Evolutionary conservation across 495 filamentous ascomycete genomes (phyloP).

Genomic region (Penicillium salamii): DNA sequence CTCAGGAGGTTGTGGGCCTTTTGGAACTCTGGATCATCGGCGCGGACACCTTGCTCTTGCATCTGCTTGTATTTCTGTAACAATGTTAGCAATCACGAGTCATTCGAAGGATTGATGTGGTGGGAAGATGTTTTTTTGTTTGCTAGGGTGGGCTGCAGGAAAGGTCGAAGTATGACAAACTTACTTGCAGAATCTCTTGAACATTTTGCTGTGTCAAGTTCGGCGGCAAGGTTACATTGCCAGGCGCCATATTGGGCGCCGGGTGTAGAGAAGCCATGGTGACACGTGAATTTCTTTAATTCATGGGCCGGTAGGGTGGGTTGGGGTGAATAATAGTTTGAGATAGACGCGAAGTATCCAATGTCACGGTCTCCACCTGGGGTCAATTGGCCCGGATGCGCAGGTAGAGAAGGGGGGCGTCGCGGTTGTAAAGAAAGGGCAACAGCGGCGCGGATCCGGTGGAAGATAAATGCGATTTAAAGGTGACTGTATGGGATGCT

Average conservation of each 20-base stretch:
- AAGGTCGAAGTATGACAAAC: slow-evolving; percentile 14
- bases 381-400: slow-evolving; percentile 24
- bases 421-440: slow-evolving; percentile 4
- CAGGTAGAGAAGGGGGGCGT: slow-evolving; percentile 6
- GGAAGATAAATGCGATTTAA: slow-evolving; percentile 28
- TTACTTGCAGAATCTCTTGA: slow-evolving; percentile 60
- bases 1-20: slow-evolving; percentile 67
- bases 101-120: background rate
- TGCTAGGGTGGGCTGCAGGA: too few species aligned
- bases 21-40: slow-evolving; percentile 75
- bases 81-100: slow-evolving; percentile 20
- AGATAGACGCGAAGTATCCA: slow-evolving; percentile 6
- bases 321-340: slow-evolving; percentile 19
- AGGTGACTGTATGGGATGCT: slow-evolving; percentile 27
- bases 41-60: slow-evolving; percentile 69
- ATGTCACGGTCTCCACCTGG: slow-evolving; percentile 21
- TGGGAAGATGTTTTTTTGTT: background rate
- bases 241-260: slow-evolving; percentile 60
- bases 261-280: slow-evolving; percentile 79
- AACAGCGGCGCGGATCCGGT: slow-evolving; percentile 10
- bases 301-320: slow-evolving; percentile 27
- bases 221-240: slow-evolving; percentile 52
- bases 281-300: slow-evolving; percentile 31
- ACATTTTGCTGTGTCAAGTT: slow-evolving; percentile 59
- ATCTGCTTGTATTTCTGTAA: slow-evolving; percentile 76